phyloP scores from a whole-genome alignment of 164 flowering plant species.

The Malania oleifera region DNA sequence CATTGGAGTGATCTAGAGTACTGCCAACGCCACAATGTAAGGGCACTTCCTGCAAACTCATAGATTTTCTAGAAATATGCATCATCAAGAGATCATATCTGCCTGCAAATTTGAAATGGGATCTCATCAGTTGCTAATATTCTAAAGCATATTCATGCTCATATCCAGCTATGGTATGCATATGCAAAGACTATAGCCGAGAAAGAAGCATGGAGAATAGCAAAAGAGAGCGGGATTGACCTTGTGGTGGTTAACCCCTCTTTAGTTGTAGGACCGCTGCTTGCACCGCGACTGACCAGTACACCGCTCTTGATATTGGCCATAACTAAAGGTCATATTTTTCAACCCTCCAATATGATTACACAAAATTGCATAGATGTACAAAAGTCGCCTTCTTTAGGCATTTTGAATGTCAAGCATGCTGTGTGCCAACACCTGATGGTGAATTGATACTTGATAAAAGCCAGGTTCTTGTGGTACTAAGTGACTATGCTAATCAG shows the following conservation, averaged over 20 bases:
- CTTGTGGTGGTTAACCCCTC: constrained; percentile 81
- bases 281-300: constrained; percentile 85
- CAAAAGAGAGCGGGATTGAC: constrained; percentile 51
- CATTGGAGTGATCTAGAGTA: constrained; percentile 91
- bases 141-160: background rate
- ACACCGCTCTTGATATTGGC: constrained; percentile 49
- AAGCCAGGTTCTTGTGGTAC: background rate
- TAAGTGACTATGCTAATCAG: too few relatives aligned
- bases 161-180: constrained; percentile 73
- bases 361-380: background rate
- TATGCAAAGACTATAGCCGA: constrained; percentile 75
- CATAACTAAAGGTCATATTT: constrained; percentile 50
- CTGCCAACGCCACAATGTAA: constrained; percentile 74
- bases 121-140: background rate
- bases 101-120: background rate
- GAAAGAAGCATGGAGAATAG: constrained; percentile 63
- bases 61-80: background rate
- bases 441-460: background rate
- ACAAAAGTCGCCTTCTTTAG: too few relatives aligned
- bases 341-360: background rate
- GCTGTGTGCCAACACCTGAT: background rate
- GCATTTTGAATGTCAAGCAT: too few relatives aligned
- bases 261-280: constrained; percentile 76
- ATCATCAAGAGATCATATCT: background rate
- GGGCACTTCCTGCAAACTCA: background rate